Conservation (phyloP, 345 rosid species). For the Eucalyptus globulus region DNA sequence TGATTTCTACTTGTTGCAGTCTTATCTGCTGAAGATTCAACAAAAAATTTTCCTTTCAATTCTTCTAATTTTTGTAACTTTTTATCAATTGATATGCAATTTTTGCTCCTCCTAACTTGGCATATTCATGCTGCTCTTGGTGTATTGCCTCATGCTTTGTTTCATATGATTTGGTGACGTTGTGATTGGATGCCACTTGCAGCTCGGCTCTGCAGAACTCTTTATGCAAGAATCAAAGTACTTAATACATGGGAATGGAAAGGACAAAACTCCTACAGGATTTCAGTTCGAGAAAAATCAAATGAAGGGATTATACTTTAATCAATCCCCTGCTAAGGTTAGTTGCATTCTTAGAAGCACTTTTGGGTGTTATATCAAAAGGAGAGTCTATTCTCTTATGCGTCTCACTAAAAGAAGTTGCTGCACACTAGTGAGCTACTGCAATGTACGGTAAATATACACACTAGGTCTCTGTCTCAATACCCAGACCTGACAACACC, state of each 20-base stretch:
- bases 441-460: not conserved
- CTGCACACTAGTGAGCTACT: not conserved
- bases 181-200: slow-evolving; percentile 4
- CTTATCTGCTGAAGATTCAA: too few species aligned
- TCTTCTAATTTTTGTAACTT: not conserved
- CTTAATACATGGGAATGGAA: slow-evolving; percentile 78
- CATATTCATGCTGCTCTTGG: not conserved
- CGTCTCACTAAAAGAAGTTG: not conserved
- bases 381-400: not conserved
- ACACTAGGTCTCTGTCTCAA: not conserved
- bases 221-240: slow-evolving; percentile 83
- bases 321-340: slow-evolving; percentile 90
- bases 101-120: not conserved
- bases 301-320: slow-evolving; percentile 86
- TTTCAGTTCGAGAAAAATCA: slow-evolving; percentile 93
- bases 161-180: not conserved
- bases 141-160: not conserved
- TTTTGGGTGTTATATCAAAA: not conserved
- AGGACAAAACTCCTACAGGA: slow-evolving; percentile 80
- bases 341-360: not conserved
- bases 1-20: not conserved
- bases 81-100: not conserved
- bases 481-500: not conserved
- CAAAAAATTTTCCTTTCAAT: too few species aligned
- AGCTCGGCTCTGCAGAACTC: slow-evolving; percentile 94